Evolutionary conservation across 2,329 filamentous ascomycete species (phyloP), one percentile per base, ranked within the genome.

Genomic region (Verruconis gallopava): DNA sequence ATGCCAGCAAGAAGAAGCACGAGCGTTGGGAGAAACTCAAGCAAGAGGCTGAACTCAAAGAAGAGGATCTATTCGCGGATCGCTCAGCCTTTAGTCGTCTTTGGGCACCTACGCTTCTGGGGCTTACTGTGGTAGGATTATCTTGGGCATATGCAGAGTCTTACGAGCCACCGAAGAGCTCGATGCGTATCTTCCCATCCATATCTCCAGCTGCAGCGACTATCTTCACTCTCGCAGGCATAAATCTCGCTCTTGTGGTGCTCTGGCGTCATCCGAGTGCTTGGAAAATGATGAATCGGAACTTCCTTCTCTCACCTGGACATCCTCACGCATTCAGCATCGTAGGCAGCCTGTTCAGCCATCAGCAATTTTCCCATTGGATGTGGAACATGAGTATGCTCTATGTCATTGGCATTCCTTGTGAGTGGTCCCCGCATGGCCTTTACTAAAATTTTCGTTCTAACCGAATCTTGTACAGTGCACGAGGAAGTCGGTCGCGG

Each of bases 401-500:
- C 9, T 40, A 30, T 13, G 5, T 40, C 6, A 28, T 6, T n/a
- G 38, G 38, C n/a, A 21, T 11, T 37, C 15, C 11, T 12, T 37
- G 11, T 37, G 11, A 11, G 17, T 12, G 34, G 34, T 37, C 11
- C 17, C 11, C 34, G 17, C 15, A 12, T 18, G 17, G 11, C 9
- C 9, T 37, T 37, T 11, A 11, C 17, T 18, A 12, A 37, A 9
- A 12, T 18, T 15, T 11, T 12, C 17, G 34, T 11, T 9, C 9
- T 9, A 11, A 37, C 34, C 17, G 15, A 37, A 11, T 37, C 17
- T 11, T 11, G 25, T 21, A 21, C 40, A 65, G 61, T 85, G 22
- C 79, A 84, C 59, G 77, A 84, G 47, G 78, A 85, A 50, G 62
- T 85, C 19, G 81, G 79, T 9, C 69, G 81, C 9, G 78, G 72